A percentile compares a stretch with the other conserved stretches of the same genome.
These are phyloP conservation scores for Lotus japonicus DNA, from an alignment of 306 rosid species.

Conservation along the genomic window DNA sequence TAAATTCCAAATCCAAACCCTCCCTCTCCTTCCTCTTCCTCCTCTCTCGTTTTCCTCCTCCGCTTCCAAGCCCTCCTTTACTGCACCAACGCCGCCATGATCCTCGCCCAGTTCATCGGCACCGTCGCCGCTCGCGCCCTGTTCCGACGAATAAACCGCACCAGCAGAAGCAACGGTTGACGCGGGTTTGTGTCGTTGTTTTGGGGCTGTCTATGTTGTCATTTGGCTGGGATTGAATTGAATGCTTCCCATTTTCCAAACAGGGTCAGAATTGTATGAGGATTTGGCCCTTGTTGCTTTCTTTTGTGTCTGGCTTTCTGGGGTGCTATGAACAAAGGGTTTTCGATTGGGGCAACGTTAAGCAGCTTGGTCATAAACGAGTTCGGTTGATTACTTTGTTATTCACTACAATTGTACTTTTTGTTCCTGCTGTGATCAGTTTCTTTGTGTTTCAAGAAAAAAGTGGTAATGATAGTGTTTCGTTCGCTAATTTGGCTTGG, in stretches of 20 bases:
- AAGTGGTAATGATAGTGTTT: conserved; percentile 27
- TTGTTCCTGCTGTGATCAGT: conserved; percentile 69
- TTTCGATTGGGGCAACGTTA: conserved; percentile 53
- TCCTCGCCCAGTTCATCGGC: conserved; percentile 76
- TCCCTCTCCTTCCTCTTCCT: conserved; percentile 61
- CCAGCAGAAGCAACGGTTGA: conserved; percentile 16
- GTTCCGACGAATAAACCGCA: conserved; percentile 17
- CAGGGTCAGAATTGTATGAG: conserved; percentile 39
- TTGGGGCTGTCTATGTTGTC: conserved; percentile 57
- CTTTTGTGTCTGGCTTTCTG: conserved; percentile 70
- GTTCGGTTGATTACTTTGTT: conserved; percentile 56
- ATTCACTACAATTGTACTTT: conserved; percentile 70
- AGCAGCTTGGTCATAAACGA: conserved; percentile 55
- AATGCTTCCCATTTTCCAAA: conserved; percentile 66
- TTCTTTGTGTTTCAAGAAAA: conserved; percentile 40
- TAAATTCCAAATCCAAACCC: conserved; percentile 33
- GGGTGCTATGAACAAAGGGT: conserved; percentile 48
- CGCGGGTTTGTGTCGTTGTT: conserved; percentile 57
- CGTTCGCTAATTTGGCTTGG: conserved; percentile 54
- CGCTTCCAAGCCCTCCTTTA: conserved; percentile 80
- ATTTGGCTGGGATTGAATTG: conserved; percentile 72
- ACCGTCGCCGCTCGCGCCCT: conserved; percentile 40
- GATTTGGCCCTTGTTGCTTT: conserved; percentile 81
- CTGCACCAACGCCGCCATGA: conserved; percentile 87
- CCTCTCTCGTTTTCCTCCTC: conserved; percentile 58